Conservation (phyloP, 73 alveolate species). For the Paramecium caudatum region DNA sequence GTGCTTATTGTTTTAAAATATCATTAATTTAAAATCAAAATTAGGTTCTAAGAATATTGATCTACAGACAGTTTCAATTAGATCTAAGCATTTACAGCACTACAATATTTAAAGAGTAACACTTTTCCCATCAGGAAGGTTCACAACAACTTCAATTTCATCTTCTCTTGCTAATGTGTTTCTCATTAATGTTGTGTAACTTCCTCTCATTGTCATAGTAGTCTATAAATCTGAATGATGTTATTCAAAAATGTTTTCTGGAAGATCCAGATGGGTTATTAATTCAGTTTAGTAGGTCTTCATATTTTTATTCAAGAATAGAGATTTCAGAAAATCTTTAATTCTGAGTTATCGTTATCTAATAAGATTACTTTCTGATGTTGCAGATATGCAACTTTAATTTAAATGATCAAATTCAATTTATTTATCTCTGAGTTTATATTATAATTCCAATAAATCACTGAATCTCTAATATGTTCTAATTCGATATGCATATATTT, state of each 20-base stretch:
- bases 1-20: background rate
- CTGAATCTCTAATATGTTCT: constrained; percentile 64
- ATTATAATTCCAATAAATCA: constrained; percentile 4
- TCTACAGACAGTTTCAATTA: constrained; percentile 46
- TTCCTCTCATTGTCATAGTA: background rate
- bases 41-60: background rate
- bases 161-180: background rate
- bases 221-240: background rate
- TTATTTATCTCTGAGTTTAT: background rate
- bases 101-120: background rate
- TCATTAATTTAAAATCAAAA: constrained; percentile 44
- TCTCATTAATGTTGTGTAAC: constrained; percentile 29
- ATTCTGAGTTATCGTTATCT: background rate
- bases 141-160: constrained; percentile 20
- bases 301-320: background rate
- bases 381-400: background rate
- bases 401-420: background rate
- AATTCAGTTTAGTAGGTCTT: background rate
- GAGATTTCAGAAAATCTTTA: background rate
- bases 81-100: constrained; percentile 22
- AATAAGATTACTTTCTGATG: background rate
- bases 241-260: constrained; percentile 15
- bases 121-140: constrained; percentile 47
- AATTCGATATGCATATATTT: constrained; percentile 14
- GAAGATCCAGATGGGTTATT: constrained; percentile 3